These are phyloP conservation scores for Xylariaceae sp. DNA, from an alignment of 2,329 filamentous ascomycete genomes.

Conservation along the genomic window DNA sequence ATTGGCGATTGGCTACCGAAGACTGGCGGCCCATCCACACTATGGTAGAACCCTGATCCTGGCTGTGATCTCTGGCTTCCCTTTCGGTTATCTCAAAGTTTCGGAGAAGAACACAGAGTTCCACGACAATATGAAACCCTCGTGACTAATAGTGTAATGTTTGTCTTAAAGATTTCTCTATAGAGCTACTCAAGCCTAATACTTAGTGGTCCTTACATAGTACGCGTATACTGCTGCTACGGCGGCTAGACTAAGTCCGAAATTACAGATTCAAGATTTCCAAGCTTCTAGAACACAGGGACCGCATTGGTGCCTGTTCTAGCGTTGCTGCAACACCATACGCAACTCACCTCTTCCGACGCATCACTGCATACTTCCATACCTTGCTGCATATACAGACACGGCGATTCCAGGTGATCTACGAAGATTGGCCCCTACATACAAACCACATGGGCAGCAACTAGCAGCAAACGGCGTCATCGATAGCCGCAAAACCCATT, in stretches of 20 bases:
- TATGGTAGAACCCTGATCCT: slow-evolving; percentile 13
- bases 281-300: slow-evolving; percentile 13
- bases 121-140: background rate
- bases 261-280: slow-evolving; percentile 6
- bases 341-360: slow-evolving; percentile 1
- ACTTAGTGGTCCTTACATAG: slow-evolving; percentile 5
- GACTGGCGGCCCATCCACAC: slow-evolving; percentile 2
- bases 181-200: too few relatives aligned
- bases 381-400: background rate
- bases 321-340: slow-evolving; percentile 7
- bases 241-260: slow-evolving; percentile 13
- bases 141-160: background rate
- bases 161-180: slow-evolving; percentile 9
- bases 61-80: background rate
- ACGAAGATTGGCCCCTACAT: slow-evolving; percentile 2
- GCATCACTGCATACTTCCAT: slow-evolving; percentile 2
- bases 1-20: slow-evolving; percentile 11
- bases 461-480: slow-evolving; percentile 11
- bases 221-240: slow-evolving; percentile 4
- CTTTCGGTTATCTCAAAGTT: background rate
- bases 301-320: background rate
- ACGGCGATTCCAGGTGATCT: background rate
- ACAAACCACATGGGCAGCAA: slow-evolving; percentile 1
- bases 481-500: slow-evolving; percentile 3
- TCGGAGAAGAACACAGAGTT: background rate